Base-by-base conservation (phyloP, 164 flowering plant species). In the Euptelea pleiosperma region DNA sequence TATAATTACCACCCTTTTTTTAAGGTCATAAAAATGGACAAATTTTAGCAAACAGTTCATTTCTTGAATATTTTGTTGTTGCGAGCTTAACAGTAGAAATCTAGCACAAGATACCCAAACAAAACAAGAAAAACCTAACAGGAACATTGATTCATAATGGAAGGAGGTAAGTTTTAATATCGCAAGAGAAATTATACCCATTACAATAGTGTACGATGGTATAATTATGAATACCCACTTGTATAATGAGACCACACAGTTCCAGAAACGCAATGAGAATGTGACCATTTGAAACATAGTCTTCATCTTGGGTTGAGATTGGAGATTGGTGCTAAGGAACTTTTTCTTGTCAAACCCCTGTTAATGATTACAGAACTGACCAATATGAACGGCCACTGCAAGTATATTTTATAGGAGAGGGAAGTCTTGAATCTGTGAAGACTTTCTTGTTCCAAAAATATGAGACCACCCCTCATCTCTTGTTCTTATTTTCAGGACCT, bases 171-270 rank as follows among this genome's bases (percentile, higher is more conserved):
- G n/a, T 36, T 10, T 36, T n/a, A 36, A 36, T 36, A 10, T 36
- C 40, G 14, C 40, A 10, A 5, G 1, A 36, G 40, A 36, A 55
- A 40, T 12, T 40, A 30, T 26, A 61, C 54, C 37, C 18, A 55
- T 40, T 41, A 55, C 56, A 60, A 22, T 29, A 41, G 15, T 33
- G 62, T 30, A 10, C 14, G 21, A 34, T 40, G 9, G 22, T 19
- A 41, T 25, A 40, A 39, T 10, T 18, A 51, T 25, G 26, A 40
- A 28, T 31, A 37, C 45, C 29, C 47, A 29, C 44, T 34, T 65
- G 42, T 59, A 25, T 46, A 6, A 43, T 49, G 42, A 22, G 59
- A 33, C 41, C 19, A 36, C 33, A 24, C 31, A 46, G 47, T 12
- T 7, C 8, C 10, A 19, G 22, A 8, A 26, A 58, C 47, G 14